phyloP scores from a whole-genome alignment of 495 filamentous ascomycete genomes.

The Trichoderma gamsii region DNA sequence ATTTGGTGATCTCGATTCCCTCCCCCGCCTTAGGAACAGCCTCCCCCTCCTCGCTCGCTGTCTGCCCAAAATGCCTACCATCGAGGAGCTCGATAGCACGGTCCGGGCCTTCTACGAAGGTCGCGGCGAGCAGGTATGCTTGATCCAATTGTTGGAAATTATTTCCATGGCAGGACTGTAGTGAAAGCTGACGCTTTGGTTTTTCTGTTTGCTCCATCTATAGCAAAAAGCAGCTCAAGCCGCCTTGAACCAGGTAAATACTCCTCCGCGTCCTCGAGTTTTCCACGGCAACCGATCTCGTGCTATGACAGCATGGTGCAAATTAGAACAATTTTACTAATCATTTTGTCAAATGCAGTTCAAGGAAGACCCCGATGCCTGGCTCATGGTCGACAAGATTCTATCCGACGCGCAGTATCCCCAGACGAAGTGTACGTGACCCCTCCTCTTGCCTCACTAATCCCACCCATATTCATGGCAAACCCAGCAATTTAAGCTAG shows the following conservation, averaged over 20 bases:
- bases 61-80: constrained; percentile 50
- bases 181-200: constrained; percentile 24
- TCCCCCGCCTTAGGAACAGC: constrained; percentile 7
- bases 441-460: constrained; percentile 4
- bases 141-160: constrained; percentile 5
- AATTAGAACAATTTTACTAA: neutral
- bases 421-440: constrained; percentile 85
- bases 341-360: constrained; percentile 52
- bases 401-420: constrained; percentile 82
- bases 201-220: constrained; percentile 24
- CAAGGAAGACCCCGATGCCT: constrained; percentile 96
- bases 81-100: constrained; percentile 90
- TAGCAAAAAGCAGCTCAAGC: constrained; percentile 98
- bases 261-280: constrained; percentile 21
- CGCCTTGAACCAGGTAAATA: constrained; percentile 82
- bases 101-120: constrained; percentile 96
- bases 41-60: constrained; percentile 10
- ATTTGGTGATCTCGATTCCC: constrained; percentile 17
- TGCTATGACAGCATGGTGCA: neutral
- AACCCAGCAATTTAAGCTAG: neutral
- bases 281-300: constrained; percentile 1
- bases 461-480: neutral
- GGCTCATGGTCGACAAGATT: constrained; percentile 94
- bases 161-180: neutral
- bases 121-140: constrained; percentile 77